Conservation (phyloP, 2,329 filamentous ascomycete genomes). For the Stemphylium beticola region DNA sequence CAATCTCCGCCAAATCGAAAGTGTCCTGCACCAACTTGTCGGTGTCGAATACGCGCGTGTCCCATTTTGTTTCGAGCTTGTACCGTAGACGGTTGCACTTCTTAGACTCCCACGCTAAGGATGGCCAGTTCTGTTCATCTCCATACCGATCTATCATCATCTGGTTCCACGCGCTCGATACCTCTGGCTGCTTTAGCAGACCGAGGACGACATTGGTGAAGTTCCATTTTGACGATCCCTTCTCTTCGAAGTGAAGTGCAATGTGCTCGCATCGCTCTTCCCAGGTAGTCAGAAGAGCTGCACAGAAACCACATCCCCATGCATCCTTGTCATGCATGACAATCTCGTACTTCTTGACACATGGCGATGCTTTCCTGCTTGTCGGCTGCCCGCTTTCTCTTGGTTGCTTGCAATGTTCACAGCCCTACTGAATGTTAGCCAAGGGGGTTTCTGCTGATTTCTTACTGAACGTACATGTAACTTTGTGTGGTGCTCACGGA, state of each 20-base stretch:
- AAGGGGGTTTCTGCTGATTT: neutral
- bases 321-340: slow-evolving; percentile 67
- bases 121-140: slow-evolving; percentile 56
- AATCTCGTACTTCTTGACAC: slow-evolving; percentile 49
- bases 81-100: slow-evolving; percentile 68
- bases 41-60: slow-evolving; percentile 59
- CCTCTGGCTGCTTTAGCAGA: slow-evolving; percentile 68
- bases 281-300: slow-evolving; percentile 65
- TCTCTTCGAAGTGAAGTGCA: slow-evolving; percentile 70
- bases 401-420: slow-evolving; percentile 69
- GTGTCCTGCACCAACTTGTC: slow-evolving; percentile 64
- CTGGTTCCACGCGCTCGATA: slow-evolving; percentile 67
- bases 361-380: slow-evolving; percentile 59
- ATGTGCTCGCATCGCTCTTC: slow-evolving; percentile 73
- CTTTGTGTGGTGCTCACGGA: slow-evolving; percentile 71
- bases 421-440: slow-evolving; percentile 49
- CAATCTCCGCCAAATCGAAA: slow-evolving; percentile 59
- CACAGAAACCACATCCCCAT: slow-evolving; percentile 74
- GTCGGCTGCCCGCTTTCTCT: slow-evolving; percentile 60
- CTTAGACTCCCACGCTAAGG: slow-evolving; percentile 67
- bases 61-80: slow-evolving; percentile 69
- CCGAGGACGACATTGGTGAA: slow-evolving; percentile 72
- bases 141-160: slow-evolving; percentile 61
- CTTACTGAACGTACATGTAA: slow-evolving; percentile 58
- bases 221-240: slow-evolving; percentile 68